Evolutionary conservation across 257 asterid genomes (phyloP), one percentile per base, ranked within the genome.

Genomic region (Echium plantagineum): DNA sequence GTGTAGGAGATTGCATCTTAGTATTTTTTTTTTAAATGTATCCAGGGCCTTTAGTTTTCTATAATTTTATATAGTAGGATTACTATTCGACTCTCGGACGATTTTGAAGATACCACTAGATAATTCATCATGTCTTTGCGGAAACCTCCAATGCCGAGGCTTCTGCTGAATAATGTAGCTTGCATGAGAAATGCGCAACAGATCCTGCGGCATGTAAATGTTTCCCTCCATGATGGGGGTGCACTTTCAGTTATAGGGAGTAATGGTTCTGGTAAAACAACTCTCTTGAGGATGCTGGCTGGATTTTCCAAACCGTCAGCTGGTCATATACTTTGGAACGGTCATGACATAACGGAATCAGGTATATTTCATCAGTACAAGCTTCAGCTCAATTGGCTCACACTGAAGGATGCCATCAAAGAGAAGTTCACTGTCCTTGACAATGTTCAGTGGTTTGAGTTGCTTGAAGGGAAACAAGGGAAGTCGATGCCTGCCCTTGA

Each of bases 171-270:
- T 77, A 82, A 86, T 48, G 94, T 86, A 18, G 74, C 95, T 12
- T 89, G 97, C 82, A 86, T 89, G 95, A 80, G 97, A 81, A 89
- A 86, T 10, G 95, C 85, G 9, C 97, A 89, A 58, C 94, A 86
- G 74, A 89, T 89, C 68, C 82, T 86, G 55, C 95, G 94, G n/a
- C 79, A 86, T 55, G 81, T 84, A 63, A 89, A 86, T 49, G 91
- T 66, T 57, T 72, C 95, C 63, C 32, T 89, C 68, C 89, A 86
- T 42, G 94, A 89, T 16, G 95, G 95, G 19, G 77, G 83, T 16
- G 91, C 94, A 56, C 89, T 89, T 49, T 72, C 77, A 30, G 80
- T 89, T 62, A 68, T 86, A 5, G 97, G 97, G 58, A 76, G 90
- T 48, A 89, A 86, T 9, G 95, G 97, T 48, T 89, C 95, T 0